Conservation (phyloP, 176 grass and related monocot genomes). For the Triticum dicoccoides region DNA sequence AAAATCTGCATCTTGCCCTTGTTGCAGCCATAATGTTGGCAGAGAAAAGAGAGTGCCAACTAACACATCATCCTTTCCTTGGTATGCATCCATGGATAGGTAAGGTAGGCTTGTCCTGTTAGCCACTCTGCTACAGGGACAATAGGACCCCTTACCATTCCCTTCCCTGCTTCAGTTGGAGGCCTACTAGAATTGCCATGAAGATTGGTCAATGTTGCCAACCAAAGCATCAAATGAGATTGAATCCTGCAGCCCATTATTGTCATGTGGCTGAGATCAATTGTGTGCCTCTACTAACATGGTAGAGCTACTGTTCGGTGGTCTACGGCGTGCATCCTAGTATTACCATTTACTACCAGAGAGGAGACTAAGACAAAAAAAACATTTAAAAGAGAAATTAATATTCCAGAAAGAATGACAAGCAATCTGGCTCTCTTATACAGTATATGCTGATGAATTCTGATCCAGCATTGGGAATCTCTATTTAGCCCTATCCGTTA, state of each 20-base stretch:
- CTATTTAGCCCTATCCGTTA: background rate
- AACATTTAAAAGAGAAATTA: background rate
- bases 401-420: constrained; percentile 9
- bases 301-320: constrained; percentile 11
- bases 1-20: constrained; percentile 33
- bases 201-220: constrained; percentile 3
- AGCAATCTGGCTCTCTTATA: background rate
- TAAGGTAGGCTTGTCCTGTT: constrained; percentile 31
- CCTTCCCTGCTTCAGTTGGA: constrained; percentile 17
- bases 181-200: constrained; percentile 30
- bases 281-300: constrained; percentile 4
- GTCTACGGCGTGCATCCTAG: background rate
- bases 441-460: background rate
- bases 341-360: constrained; percentile 1
- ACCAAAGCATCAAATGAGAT: constrained; percentile 1
- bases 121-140: constrained; percentile 29
- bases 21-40: constrained; percentile 41
- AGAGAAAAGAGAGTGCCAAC: constrained; percentile 51
- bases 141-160: constrained; percentile 6
- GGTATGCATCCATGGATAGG: constrained; percentile 16
- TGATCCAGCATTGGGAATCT: background rate
- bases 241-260: constrained; percentile 16
- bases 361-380: background rate
- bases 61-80: constrained; percentile 38
- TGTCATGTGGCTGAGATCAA: constrained; percentile 8